Evolutionary conservation across 345 rosid genomes (phyloP), one percentile per base, ranked within the genome.

Genomic region (Populus davidiana): DNA sequence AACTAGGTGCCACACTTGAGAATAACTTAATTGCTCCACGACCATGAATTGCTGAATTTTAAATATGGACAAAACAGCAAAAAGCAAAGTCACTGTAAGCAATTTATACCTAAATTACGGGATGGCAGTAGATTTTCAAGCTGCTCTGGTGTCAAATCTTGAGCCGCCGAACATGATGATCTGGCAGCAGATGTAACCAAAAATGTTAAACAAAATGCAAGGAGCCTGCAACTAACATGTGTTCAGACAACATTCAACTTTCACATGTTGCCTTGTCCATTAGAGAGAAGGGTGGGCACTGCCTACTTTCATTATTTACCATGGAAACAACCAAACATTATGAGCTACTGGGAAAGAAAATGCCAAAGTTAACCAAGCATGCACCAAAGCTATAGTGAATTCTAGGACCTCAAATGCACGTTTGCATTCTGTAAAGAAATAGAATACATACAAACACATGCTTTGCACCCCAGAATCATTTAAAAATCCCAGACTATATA

Each of bases 41-140:
- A 5, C 3, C 33, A 25, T 17, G 7, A 7, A 47, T 47, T 18
- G 1, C 16, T 36, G 38, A 49, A 49, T 20, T 27, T 50, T 20
- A 31, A 44, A 44, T 17, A 78, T 63, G 20, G 5, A 43, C 21
- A 76, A 20, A 66, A 33, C 38, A 35, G 41, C 18, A 3, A 17
- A 69, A 71, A 38, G 66, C 9, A 54, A 41, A 33, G 44, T 69
- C 39, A 16, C 31, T 71, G 23, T 68, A 77, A 76, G 75, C 62
- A 78, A 71, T 72, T 75, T 36, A 49, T 87, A 90, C 92, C 96
- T 87, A 82, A 49, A 84, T 75, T 83, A 83, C 76, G 62, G 50
- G 86, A 71, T 21, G 87, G 82, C 11, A 88, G 75, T 72, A 92
- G 83, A 84, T 87, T 90, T 85, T 89, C 90, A 67, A 92, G 86